Conservation (phyloP, 371 early-diverging fungal genomes). For the Syncephalastrum sp. region DNA sequence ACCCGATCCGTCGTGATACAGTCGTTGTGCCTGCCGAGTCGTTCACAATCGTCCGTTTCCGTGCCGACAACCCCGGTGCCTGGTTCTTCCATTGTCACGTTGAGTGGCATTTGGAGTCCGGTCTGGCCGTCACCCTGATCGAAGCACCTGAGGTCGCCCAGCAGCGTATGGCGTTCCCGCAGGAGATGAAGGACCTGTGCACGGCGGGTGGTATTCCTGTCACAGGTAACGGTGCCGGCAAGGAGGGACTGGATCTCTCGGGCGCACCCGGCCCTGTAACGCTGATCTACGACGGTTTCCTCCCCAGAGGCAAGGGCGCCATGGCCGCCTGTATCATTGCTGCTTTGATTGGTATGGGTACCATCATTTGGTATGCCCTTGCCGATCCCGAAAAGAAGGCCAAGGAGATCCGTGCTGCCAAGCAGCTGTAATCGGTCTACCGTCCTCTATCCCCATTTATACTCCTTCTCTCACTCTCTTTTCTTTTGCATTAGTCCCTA, state of each 20-base stretch:
- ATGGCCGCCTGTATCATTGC: constrained; percentile 66
- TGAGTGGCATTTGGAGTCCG: constrained; percentile 67
- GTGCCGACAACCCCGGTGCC: constrained; percentile 56
- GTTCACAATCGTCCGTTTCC: constrained; percentile 55
- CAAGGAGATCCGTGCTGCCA: constrained; percentile 13
- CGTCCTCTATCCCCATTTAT: too few species aligned
- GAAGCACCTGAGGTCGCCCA: constrained; percentile 64
- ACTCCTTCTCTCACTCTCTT: too few species aligned
- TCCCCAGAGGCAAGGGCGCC: constrained; percentile 65
- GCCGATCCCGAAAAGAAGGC: constrained; percentile 29
- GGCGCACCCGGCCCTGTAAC: constrained; percentile 55
- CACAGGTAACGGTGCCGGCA: constrained; percentile 72
- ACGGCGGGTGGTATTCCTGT: constrained; percentile 48
- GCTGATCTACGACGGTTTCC: constrained; percentile 55
- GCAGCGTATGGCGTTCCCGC: constrained; percentile 39
- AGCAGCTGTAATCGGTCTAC: not conserved
- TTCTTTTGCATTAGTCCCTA: too few species aligned
- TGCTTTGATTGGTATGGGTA: constrained; percentile 68
- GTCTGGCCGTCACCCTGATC: constrained; percentile 57
- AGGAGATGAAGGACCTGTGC: constrained; percentile 51
- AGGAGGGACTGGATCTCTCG: constrained; percentile 51
- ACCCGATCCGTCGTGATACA: constrained; percentile 65
- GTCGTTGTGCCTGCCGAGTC: constrained; percentile 46
- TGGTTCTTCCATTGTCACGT: constrained; percentile 77
- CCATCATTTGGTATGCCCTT: constrained; percentile 70